A percentile compares a stretch with the other conserved stretches of the same genome.
These are phyloP conservation scores for Actinomortierella ambigua DNA, from an alignment of 371 early-diverging fungal species.

Conservation along the genomic window DNA sequence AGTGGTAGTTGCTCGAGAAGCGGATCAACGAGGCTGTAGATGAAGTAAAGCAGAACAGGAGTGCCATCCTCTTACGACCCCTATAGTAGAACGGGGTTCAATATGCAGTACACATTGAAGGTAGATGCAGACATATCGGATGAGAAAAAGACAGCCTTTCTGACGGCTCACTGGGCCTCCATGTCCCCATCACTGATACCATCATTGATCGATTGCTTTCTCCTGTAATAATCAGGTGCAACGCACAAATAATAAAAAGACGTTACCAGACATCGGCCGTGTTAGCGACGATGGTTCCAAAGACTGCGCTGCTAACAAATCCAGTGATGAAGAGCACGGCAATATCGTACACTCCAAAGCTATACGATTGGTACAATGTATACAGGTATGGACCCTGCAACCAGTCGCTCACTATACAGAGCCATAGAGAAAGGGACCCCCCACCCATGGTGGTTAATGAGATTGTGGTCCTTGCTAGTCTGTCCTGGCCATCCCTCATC, in stretches of 20 bases:
- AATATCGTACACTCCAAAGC: conserved; percentile 61
- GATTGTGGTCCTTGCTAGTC: neutral
- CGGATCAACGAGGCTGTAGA: conserved; percentile 61
- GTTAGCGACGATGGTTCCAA: conserved; percentile 75
- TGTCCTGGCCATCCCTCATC: no score
- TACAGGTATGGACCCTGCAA: conserved; percentile 80
- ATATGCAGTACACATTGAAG: no score
- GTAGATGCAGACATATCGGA: no score
- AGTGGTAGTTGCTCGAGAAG: conserved; percentile 52
- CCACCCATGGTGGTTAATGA: neutral
- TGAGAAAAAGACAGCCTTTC: no score
- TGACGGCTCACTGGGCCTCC: no score
- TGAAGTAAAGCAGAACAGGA: conserved; percentile 68
- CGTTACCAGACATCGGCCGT: conserved; percentile 75
- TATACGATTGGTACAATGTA: conserved; percentile 68
- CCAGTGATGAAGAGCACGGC: conserved; percentile 76
- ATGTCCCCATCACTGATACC: no score
- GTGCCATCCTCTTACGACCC: conserved; percentile 67
- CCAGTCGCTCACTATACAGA: conserved; percentile 68
- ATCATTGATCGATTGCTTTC: no score
- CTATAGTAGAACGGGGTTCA: conserved; percentile 35
- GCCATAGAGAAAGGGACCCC: neutral
- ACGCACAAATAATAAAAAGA: neutral
- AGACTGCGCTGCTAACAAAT: conserved; percentile 73
- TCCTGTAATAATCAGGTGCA: no score